Evolutionary conservation across 305 asterid species (phyloP).

Genomic region (Ilex paraguariensis): DNA sequence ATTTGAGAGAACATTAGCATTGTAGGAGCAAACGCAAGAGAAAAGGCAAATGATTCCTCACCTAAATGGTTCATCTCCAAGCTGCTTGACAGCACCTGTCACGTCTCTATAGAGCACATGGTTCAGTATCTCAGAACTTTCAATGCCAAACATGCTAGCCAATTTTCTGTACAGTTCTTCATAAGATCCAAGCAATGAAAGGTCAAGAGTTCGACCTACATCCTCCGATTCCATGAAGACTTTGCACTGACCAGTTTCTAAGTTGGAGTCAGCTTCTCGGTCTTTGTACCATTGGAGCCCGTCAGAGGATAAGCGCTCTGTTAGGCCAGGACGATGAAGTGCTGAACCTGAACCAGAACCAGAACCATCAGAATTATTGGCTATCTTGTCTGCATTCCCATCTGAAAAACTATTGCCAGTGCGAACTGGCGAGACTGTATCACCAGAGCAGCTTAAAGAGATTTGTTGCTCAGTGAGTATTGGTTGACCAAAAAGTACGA

Average conservation of each 20-base stretch:
- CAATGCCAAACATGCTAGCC: slow-evolving; percentile 51
- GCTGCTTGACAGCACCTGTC: slow-evolving; percentile 47
- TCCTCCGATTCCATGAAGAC: slow-evolving; percentile 81
- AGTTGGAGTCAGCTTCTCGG: slow-evolving; percentile 26
- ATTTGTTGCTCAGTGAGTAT: slow-evolving; percentile 69
- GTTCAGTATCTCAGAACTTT: slow-evolving; percentile 40
- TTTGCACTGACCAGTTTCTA: slow-evolving; percentile 62
- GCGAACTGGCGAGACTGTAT: slow-evolving; percentile 32
- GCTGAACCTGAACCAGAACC: slow-evolving; percentile 28
- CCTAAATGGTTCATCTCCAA: slow-evolving; percentile 69
- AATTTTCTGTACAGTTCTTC: slow-evolving; percentile 54
- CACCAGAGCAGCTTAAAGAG: slow-evolving; percentile 43
- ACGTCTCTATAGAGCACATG: slow-evolving; percentile 50
- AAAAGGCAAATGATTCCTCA: slow-evolving; percentile 14
- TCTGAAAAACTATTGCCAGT: slow-evolving; percentile 51
- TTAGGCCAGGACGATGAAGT: slow-evolving; percentile 28
- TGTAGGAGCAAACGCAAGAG: neutral
- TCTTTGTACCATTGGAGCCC: slow-evolving; percentile 16
- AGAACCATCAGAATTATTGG: slow-evolving; percentile 49
- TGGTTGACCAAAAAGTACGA: slow-evolving; percentile 66
- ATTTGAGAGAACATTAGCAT: neutral
- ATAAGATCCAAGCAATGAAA: slow-evolving; percentile 52
- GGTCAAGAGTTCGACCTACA: slow-evolving; percentile 69
- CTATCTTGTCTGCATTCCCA: slow-evolving; percentile 42
- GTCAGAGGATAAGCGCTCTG: slow-evolving; percentile 38